These are phyloP conservation scores for Amphibolis antarctica DNA, from an alignment of 106 monocot genomes.

Conservation along the genomic window DNA sequence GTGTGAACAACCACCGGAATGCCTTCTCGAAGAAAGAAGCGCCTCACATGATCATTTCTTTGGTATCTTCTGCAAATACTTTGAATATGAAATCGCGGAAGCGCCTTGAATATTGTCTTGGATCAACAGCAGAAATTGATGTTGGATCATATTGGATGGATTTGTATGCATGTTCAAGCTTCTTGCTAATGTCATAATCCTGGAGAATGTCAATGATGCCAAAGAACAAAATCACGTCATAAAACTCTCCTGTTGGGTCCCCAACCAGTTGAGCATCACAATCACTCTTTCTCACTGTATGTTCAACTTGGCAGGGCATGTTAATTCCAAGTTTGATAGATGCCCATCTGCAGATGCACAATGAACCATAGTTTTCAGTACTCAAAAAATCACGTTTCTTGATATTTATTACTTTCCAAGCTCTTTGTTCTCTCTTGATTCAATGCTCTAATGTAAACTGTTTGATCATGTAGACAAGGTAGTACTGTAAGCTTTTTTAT, in stretches of 20 bases:
- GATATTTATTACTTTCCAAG: too few relatives aligned
- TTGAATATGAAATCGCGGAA: constrained; percentile 27
- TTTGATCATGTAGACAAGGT: too few relatives aligned
- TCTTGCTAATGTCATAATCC: constrained; percentile 95
- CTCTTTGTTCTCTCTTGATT: too few relatives aligned
- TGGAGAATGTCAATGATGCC: constrained; percentile 92
- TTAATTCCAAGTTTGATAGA: constrained; percentile 50
- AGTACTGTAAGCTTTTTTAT: too few relatives aligned
- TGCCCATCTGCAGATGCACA: constrained; percentile 17
- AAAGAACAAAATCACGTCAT: constrained; percentile 57
- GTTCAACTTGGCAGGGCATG: constrained; percentile 57
- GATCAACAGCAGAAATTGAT: constrained; percentile 88
- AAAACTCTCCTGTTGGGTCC: constrained; percentile 52
- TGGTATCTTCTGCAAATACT: too few relatives aligned
- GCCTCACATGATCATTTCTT: too few relatives aligned
- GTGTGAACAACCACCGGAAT: too few relatives aligned
- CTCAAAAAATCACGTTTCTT: too few relatives aligned
- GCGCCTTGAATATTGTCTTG: constrained; percentile 59
- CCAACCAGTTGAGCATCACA: constrained; percentile 40
- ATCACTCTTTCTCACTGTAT: constrained; percentile 35
- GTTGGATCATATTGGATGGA: constrained; percentile 68
- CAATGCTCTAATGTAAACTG: too few relatives aligned
- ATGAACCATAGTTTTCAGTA: too few relatives aligned
- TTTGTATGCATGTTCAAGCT: constrained; percentile 88
- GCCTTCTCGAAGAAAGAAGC: too few relatives aligned